Conservation (phyloP, 2,329 filamentous ascomycete species). For the Trichothecium sympodiale region DNA sequence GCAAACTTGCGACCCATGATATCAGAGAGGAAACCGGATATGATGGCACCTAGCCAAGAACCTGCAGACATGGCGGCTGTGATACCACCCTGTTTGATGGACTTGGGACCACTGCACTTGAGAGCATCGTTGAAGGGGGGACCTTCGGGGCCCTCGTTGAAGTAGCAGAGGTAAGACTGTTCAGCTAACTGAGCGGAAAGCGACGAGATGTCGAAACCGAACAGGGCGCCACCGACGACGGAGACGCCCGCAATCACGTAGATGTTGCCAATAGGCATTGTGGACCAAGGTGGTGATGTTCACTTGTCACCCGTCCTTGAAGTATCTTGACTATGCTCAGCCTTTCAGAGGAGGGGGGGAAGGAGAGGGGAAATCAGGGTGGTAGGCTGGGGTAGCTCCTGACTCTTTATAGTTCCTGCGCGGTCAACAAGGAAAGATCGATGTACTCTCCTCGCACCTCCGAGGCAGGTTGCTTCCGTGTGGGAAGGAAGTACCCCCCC, state of each 20-base stretch:
- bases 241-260: slow-evolving; percentile 23
- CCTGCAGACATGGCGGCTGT: slow-evolving; percentile 40
- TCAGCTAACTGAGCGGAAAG: slow-evolving; percentile 34
- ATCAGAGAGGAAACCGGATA: slow-evolving; percentile 38
- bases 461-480: too few relatives aligned
- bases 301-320: neutral
- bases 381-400: too few relatives aligned
- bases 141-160: slow-evolving; percentile 22
- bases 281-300: slow-evolving; percentile 1
- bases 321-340: too few relatives aligned
- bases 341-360: too few relatives aligned
- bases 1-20: slow-evolving; percentile 35
- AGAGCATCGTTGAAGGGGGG: slow-evolving; percentile 17
- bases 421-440: too few relatives aligned
- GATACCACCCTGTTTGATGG: slow-evolving; percentile 38
- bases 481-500: too few relatives aligned
- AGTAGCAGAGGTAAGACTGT: slow-evolving; percentile 25
- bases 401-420: too few relatives aligned
- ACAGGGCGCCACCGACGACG: slow-evolving; percentile 29
- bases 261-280: slow-evolving; percentile 20
- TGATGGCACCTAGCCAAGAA: slow-evolving; percentile 36
- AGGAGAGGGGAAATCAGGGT: too few relatives aligned
- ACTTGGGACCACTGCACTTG: slow-evolving; percentile 21
- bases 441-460: too few relatives aligned
- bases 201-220: slow-evolving; percentile 47